Evolutionary conservation across 345 rosid species (phyloP).

Genomic region (Draba incana): DNA sequence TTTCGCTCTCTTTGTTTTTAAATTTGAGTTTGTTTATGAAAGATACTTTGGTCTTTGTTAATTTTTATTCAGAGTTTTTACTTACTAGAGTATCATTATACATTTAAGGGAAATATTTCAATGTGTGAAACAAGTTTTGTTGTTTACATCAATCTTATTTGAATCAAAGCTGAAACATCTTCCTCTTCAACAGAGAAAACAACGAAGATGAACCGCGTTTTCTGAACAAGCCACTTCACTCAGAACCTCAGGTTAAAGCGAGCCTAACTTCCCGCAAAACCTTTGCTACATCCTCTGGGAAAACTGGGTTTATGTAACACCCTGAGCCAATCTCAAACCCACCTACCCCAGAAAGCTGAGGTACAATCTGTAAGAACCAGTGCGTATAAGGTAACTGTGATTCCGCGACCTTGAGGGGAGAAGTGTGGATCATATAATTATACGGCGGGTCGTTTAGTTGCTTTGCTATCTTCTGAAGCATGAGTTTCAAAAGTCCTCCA

Average conservation of each 20-base stretch:
- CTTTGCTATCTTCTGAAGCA: constrained; percentile 62
- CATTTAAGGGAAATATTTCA: too few relatives aligned
- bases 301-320: constrained; percentile 88
- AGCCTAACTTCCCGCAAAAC: constrained; percentile 65
- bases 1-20: too few relatives aligned
- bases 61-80: too few relatives aligned
- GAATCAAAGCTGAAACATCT: constrained; percentile 12
- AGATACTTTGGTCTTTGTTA: too few relatives aligned
- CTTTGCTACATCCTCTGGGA: constrained; percentile 83
- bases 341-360: constrained; percentile 67
- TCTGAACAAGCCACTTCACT: constrained; percentile 9
- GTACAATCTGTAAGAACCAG: constrained; percentile 81
- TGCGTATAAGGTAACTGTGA: constrained; percentile 56
- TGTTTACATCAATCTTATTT: constrained; percentile 17
- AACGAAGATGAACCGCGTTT: not conserved
- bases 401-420: constrained; percentile 54
- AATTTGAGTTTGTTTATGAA: too few relatives aligned
- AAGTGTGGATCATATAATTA: constrained; percentile 88
- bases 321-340: constrained; percentile 87
- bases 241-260: constrained; percentile 12
- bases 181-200: not conserved
- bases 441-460: constrained; percentile 75
- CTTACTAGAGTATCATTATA: too few relatives aligned
- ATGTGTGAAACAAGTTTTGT: not conserved
- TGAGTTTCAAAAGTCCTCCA: constrained; percentile 68